Evolutionary conservation across 805 yeast species (phyloP), one percentile per base, ranked within the genome.

Genomic region (Maudiozyma bulderi): DNA sequence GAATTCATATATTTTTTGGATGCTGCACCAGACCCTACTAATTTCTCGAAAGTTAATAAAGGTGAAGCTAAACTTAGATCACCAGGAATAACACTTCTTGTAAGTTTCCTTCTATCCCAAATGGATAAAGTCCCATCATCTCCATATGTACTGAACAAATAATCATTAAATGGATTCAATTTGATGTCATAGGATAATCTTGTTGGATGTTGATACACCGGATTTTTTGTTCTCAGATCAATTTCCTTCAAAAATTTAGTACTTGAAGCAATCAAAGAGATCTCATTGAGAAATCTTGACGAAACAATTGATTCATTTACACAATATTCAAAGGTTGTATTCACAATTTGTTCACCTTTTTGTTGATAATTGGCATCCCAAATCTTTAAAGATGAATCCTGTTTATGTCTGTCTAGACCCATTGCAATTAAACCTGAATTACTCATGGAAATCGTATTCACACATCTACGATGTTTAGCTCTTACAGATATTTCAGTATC

Each of bases 81-180:
- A 13, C 55, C 54, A 1, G 62, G 54, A 13, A 48, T 50, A 8
- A 56, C 44, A 28, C 58, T 54, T 2, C 64, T 57, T 0, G 72
- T 64, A 43, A 86, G 61, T 54, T 76, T 81, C 54, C 95, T 71
- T 53, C 87, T 73, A 62, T 86, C 95, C 86, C 90, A 90, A 7
- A 90, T 72, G 0, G 91, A 82, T 45, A 89, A 67, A 0, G 93
- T 78, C 1, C 96, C 95, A 58, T 86, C 91, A 56, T 89, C 96
- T 46, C 86, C 79, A 53, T 78, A 78, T 0, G 95, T 81, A 14
- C 87, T 79, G 63, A 90, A 86, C 52, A 77, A 73, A 64, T 78
- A 75, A 10, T 74, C 74, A 58, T 81, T 80, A 59, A 79, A 79
- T 3, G 85, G 91, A 60, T 86, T 90, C 32, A 82, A 70, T 8